Evolutionary conservation across 352 stramenopile genomes (phyloP).

Genomic region (Pythium grandisporangium): DNA sequence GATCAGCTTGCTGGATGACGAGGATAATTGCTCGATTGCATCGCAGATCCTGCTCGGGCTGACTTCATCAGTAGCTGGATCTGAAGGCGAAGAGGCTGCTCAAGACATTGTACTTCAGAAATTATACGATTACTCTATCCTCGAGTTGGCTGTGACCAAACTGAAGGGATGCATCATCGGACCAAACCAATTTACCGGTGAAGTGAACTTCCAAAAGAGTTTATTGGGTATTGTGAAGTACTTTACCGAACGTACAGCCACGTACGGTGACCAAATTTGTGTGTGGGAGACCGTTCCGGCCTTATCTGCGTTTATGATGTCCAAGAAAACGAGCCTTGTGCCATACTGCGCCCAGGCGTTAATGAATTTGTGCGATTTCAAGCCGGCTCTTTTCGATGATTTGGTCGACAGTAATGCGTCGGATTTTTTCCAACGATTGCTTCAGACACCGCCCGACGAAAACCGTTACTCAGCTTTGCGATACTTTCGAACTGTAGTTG

Average conservation of each 20-base stretch:
- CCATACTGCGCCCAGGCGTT: slow-evolving; percentile 56
- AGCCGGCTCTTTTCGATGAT: slow-evolving; percentile 52
- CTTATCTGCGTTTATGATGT: slow-evolving; percentile 59
- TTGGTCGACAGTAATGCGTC: slow-evolving; percentile 50
- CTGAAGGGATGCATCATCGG: slow-evolving; percentile 60
- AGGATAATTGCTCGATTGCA: slow-evolving; percentile 60
- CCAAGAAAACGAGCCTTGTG: slow-evolving; percentile 52
- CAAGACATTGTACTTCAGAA: slow-evolving; percentile 40
- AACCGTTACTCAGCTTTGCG: slow-evolving; percentile 61
- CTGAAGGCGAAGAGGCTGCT: slow-evolving; percentile 9
- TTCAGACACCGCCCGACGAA: slow-evolving; percentile 70
- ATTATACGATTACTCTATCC: slow-evolving; percentile 50
- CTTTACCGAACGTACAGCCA: slow-evolving; percentile 47
- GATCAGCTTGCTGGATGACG: slow-evolving; percentile 60
- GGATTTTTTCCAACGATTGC: slow-evolving; percentile 65
- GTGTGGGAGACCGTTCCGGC: slow-evolving; percentile 35
- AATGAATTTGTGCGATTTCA: slow-evolving; percentile 75
- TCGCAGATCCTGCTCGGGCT: slow-evolving; percentile 66
- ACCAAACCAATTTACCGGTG: slow-evolving; percentile 56
- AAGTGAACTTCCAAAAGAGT: slow-evolving; percentile 75
- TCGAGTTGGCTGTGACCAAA: slow-evolving; percentile 59
- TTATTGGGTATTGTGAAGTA: slow-evolving; percentile 68
- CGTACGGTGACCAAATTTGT: slow-evolving; percentile 56
- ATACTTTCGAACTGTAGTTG: slow-evolving; percentile 55
- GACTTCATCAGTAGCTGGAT: slow-evolving; percentile 35